These are phyloP conservation scores for Aquilaria yunnanensis DNA, from an alignment of 345 rosid genomes.

Conservation along the genomic window DNA sequence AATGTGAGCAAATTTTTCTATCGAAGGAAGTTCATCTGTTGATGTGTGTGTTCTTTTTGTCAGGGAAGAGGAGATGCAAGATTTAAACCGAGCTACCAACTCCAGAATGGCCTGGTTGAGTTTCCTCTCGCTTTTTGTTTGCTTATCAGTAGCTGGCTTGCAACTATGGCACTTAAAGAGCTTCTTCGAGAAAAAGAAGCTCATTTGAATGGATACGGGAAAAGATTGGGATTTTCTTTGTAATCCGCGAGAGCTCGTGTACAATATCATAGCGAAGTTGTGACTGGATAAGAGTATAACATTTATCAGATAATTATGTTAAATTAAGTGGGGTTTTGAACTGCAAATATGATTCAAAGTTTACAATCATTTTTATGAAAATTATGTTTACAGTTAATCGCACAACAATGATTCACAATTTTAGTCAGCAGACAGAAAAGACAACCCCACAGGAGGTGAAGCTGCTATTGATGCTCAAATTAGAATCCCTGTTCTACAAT, in stretches of 20 bases:
- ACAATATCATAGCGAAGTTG: constrained; percentile 11
- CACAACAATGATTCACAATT: too few relatives aligned
- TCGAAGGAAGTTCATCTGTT: background rate
- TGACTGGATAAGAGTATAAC: too few relatives aligned
- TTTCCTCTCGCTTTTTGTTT: constrained; percentile 60
- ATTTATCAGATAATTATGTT: too few relatives aligned
- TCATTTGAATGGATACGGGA: constrained; percentile 40
- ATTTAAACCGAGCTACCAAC: constrained; percentile 61
- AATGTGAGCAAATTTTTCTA: background rate
- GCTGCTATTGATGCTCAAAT: too few relatives aligned
- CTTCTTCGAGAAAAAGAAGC: constrained; percentile 92
- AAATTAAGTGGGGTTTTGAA: too few relatives aligned
- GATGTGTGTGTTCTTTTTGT: background rate
- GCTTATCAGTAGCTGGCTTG: constrained; percentile 80
- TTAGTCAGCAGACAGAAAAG: too few relatives aligned
- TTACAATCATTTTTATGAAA: too few relatives aligned
- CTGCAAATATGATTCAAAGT: too few relatives aligned
- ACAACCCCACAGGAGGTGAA: too few relatives aligned
- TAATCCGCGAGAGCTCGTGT: constrained; percentile 2
- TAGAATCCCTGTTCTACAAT: too few relatives aligned
- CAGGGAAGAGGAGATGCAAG: constrained; percentile 97
- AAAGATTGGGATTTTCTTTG: background rate
- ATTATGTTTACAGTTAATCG: too few relatives aligned
- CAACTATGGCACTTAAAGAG: constrained; percentile 89
- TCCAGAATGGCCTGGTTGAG: constrained; percentile 78